Base-by-base conservation (phyloP, 768 basidiomycete species). In the Trametes meyenii region DNA sequence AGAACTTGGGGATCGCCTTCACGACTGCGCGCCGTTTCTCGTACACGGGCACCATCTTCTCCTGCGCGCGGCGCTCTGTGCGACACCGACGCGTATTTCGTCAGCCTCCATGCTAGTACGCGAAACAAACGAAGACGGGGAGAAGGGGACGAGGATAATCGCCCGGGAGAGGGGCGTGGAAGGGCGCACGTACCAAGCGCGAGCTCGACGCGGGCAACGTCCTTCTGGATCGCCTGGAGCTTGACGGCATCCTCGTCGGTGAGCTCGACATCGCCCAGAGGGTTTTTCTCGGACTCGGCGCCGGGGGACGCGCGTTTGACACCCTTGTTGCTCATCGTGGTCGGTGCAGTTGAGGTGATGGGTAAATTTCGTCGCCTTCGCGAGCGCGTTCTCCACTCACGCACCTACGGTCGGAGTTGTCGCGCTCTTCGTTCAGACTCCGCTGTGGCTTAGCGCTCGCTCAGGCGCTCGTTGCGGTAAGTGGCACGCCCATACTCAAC, bases 251-350 rank as follows among this genome's bases (percentile, higher is more conserved):
- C 85, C 69, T 86, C 89, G 46, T 89, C 86, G 60, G 79, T 81
- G 66, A 93, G 80, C 66, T 89, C 86, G 51, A 89, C 85, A 49
- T 82, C 81, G 61, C 83, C 76, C 33, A 91, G 79, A 64, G 86
- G 84, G 71, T 74, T 73, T 73, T 91, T 92, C 72, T 85, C 85
- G n/a, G 79, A 83, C 50, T 90, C 88, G 45, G 87, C 83, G 12
- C 90, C 91, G n/a, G 90, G 88, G 60, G 89, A 88, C 44, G 82
- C 85, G 75, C 92, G 88, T 80, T 94, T 91, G 55, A 71, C 72
- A 39, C 68, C 71, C 60, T 69, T 71, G 60, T 53, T 70, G 64
- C 66, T 66, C 70, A 71, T 70, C 50, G 52, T 46, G 48, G 56
- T 64, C 29, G 62, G 35, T 43, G 56, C 36, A 49, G 55, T 35